phyloP scores from a whole-genome alignment of 129 eudicot genomes.

The Silybum marianum region DNA sequence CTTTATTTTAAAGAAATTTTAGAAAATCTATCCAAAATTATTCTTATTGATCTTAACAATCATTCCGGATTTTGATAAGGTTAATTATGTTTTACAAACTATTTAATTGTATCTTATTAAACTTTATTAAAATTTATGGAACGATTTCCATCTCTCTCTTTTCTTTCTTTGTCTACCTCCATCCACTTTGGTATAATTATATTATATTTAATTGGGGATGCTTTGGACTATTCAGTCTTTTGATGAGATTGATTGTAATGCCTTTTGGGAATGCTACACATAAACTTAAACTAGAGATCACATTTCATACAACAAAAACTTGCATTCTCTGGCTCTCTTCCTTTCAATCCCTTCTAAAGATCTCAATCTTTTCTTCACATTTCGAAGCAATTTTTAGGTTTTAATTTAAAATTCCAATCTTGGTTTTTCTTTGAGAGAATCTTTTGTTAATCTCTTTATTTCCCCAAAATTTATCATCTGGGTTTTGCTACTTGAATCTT shows the following conservation, averaged over 20 bases:
- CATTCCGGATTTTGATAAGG: neutral
- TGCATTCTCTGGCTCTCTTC: neutral
- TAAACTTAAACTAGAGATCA: neutral
- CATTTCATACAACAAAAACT: neutral
- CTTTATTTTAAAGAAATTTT: too few species aligned
- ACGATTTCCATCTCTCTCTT: too few species aligned
- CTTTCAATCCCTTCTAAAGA: too few species aligned
- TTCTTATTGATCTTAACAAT: too few species aligned
- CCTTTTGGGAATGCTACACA: slow-evolving; percentile 3
- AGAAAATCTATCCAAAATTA: too few species aligned
- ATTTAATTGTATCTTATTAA: too few species aligned
- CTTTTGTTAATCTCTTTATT: neutral
- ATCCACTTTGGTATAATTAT: slow-evolving; percentile 1
- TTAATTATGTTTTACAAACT: neutral
- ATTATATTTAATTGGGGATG: neutral
- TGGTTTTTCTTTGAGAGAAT: neutral
- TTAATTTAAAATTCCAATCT: neutral
- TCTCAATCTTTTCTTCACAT: neutral
- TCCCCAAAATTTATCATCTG: neutral
- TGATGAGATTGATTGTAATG: neutral
- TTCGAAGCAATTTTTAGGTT: neutral
- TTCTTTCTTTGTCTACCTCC: neutral
- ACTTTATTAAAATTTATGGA: too few species aligned
- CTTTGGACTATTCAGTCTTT: neutral
- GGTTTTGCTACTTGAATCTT: neutral